Evolutionary conservation across 2,329 filamentous ascomycete species (phyloP).

Genomic region (Ambrosiella beaveri): DNA sequence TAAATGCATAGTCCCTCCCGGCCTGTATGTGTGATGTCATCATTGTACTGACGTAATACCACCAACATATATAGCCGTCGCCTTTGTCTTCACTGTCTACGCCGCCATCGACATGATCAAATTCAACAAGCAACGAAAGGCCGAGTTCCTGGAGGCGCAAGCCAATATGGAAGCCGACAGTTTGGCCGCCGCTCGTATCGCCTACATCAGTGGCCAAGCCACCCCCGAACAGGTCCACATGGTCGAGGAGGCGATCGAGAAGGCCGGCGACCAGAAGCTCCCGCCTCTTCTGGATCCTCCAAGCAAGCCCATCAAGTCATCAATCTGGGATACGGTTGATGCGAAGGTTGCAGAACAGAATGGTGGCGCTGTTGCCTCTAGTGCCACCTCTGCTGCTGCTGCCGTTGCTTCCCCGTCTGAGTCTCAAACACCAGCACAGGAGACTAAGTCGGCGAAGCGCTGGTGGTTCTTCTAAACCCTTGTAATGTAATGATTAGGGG

Average conservation of each 20-base stretch:
- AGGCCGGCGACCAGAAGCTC: conserved; percentile 31
- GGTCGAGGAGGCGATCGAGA: conserved; percentile 38
- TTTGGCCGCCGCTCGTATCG: conserved; percentile 39
- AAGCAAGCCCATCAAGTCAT: conserved; percentile 18
- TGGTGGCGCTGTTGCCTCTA: not conserved
- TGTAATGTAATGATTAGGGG: not conserved
- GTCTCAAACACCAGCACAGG: conserved; percentile 1
- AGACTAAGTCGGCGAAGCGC: conserved; percentile 15
- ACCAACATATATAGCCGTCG: conserved; percentile 26
- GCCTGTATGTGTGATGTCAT: too few species aligned
- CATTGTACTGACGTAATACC: not conserved
- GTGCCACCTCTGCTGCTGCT: not conserved
- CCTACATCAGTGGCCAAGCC: conserved; percentile 41
- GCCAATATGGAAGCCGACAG: conserved; percentile 35
- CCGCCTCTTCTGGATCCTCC: conserved; percentile 34
- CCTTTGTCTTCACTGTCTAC: conserved; percentile 38
- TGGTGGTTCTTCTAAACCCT: conserved; percentile 12
- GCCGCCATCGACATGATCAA: conserved; percentile 44
- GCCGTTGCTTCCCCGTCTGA: not conserved
- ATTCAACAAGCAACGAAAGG: conserved; percentile 42
- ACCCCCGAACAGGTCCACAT: conserved; percentile 37
- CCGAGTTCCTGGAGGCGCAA: conserved; percentile 40
- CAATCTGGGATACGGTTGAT: conserved; percentile 14
- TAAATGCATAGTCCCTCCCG: too few species aligned
- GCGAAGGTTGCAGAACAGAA: conserved; percentile 13